Conservation (phyloP, 176 grass and related monocot species). For the Ensete ventricosum region DNA sequence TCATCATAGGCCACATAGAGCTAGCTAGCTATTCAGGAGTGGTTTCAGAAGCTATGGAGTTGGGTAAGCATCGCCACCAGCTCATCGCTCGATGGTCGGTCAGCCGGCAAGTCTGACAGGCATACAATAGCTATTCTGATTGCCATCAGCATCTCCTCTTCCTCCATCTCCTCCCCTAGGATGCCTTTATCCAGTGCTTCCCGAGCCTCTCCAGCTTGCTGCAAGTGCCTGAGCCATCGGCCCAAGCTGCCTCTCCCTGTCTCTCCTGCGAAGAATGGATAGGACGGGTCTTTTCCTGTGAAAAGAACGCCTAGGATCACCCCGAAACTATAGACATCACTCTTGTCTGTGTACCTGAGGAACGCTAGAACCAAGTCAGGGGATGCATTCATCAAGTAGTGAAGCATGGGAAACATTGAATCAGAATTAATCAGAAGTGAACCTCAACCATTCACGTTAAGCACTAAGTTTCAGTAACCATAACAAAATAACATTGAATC, state of each 20-base stretch:
- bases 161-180: conserved; percentile 55
- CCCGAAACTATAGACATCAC: conserved; percentile 84
- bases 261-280: conserved; percentile 63
- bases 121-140: conserved; percentile 83
- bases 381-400: not conserved
- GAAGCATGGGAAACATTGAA: not conserved
- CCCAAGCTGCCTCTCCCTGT: conserved; percentile 37
- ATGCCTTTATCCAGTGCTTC: conserved; percentile 63
- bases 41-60: conserved; percentile 53
- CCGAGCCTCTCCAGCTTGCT: conserved; percentile 62
- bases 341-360: conserved; percentile 92
- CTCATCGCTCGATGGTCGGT: conserved; percentile 91
- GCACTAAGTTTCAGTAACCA: not conserved
- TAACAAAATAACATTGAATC: no score
- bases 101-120: conserved; percentile 60
- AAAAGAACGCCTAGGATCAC: conserved; percentile 65
- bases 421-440: no score
- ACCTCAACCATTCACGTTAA: not conserved
- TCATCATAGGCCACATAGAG: no score
- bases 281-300: conserved; percentile 63
- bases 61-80: conserved; percentile 79
- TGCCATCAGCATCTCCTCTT: conserved; percentile 91
- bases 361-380: not conserved
- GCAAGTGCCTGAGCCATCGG: conserved; percentile 67
- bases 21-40: no score